Percentiles rank a stretch among this genome's conserved stretches.
phyloP scores from a whole-genome alignment of 352 stramenopile species.

The Pythium rishiriense region DNA sequence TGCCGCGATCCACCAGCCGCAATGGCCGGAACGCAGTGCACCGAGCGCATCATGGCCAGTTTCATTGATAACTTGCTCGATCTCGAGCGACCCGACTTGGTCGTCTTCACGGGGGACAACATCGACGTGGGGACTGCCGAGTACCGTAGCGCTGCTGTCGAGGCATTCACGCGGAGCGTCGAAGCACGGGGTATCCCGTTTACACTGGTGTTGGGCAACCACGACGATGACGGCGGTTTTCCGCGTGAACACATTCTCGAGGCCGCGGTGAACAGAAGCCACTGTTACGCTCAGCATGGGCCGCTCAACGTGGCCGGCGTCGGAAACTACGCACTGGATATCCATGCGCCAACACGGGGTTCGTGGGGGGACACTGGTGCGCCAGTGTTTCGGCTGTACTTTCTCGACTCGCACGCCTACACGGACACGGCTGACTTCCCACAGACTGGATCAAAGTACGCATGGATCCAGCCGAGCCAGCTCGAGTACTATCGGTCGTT shows the following conservation, averaged over 20 bases:
- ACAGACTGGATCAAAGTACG: conserved; percentile 7
- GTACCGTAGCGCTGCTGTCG: conserved; percentile 35
- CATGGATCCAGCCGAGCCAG: conserved; percentile 26
- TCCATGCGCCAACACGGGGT: conserved; percentile 56
- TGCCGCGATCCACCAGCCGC: conserved; percentile 34
- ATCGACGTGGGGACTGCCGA: conserved; percentile 33
- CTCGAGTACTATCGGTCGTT: conserved; percentile 25
- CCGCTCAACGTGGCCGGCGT: conserved; percentile 48
- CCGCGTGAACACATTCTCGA: conserved; percentile 41
- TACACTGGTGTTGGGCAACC: conserved; percentile 59
- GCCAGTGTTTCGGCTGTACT: conserved; percentile 69
- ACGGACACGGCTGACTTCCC: conserved; percentile 28
- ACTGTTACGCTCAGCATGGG: conserved; percentile 52
- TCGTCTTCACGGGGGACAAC: conserved; percentile 68
- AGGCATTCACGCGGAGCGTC: conserved; percentile 35
- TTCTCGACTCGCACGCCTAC: conserved; percentile 52
- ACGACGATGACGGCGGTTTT: conserved; percentile 55
- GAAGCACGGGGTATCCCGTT: conserved; percentile 54
- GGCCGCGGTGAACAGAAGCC: conserved; percentile 34
- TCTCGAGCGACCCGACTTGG: conserved; percentile 58
- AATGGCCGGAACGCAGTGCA: conserved; percentile 25
- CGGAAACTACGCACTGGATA: conserved; percentile 62
- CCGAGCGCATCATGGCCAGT: conserved; percentile 45
- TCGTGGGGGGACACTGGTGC: too few relatives aligned
- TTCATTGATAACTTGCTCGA: conserved; percentile 60